Evolutionary conservation across 495 filamentous ascomycete genomes (phyloP), one percentile per base, ranked within the genome.

Genomic region (Talaromyces borbonicus): DNA sequence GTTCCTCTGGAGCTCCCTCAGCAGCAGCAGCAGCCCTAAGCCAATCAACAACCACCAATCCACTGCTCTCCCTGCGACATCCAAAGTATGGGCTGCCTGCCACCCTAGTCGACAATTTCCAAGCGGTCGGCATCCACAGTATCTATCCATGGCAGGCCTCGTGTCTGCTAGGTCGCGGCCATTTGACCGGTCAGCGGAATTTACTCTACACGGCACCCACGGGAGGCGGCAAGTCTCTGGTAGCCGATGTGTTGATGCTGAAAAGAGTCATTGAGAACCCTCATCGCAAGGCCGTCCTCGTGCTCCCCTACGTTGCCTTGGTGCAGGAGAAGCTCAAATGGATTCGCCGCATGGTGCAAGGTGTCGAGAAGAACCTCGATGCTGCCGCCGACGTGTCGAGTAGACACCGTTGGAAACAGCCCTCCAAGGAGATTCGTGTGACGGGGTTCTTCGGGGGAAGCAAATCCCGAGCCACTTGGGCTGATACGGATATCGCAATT

Each of bases 141-240:
- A 89, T 90, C 49, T 90, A 90, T 54, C 78, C 81, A 2, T 90
- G 86, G 86, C 86, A 90, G 61, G 80, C 82, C n/a, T 78, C 80
- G 23, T 92, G 86, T 56, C 65, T 90, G 14, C 61, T 84, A 27
- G 75, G 79, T 1, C 75, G 74, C 1, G 86, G 84, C 5, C 64
- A 88, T 12, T 60, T 92, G 2, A 52, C 63, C 8, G 85, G 84
- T 15, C 66, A 79, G 38, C 74, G 69, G 35, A 87, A 88, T 50
- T 60, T 92, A 14, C 81, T 90, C 26, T 90, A 92, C 56, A 85
- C 81, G 7, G 86, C 86, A n/a, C 86, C 86, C 7, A 90, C 85
- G 1, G 85, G 85, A 4, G 85, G 84, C 27, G 86, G 86, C 20
- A 90, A 90, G 62, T 85, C 82, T 14, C 73, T 89, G 11, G 81